Base-by-base conservation (phyloP, 2,329 filamentous ascomycete genomes). In the Ascocoryne sarcoides region DNA sequence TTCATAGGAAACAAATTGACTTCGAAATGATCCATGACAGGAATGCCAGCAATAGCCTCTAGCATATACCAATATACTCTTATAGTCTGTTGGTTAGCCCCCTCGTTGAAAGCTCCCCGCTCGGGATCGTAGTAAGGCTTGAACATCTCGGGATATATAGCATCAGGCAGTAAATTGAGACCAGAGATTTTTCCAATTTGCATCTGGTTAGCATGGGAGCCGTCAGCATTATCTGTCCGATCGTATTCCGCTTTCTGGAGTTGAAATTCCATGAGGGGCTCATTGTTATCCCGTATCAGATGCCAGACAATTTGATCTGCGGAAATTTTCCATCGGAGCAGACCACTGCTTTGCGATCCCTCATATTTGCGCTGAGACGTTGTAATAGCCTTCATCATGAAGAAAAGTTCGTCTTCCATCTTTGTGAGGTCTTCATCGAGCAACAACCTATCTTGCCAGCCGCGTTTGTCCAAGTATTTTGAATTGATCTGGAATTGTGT, bases 371-470 rank as follows among this genome's bases (percentile, higher is more conserved):
- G 75, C 62, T 98, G 92, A 4, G 90, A 93, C 2, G 88, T 93
- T 1, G 92, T 98, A 59, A 98, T 98, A 29, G 92, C 93, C 57
- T 98, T 96, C 92, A 98, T 96, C 69, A 98, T 84, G 66, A 98
- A 98, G 71, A 98, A 99, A 7, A 99, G 66, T 62, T 99, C 93
- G 55, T 98, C 92, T 60, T 96, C 92, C 56, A 87, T 95, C 15
- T 79, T 79, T 8, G 86, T 77, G 37, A 98, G 68, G 58, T 98
- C 92, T 37, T 84, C 82, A 58, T 98, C 92, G 32, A 99, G 73
- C n/a, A 81, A 67, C 44, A 95, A 70, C 23, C 88, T 78, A 58
- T 96, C 90, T 57, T 92, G 79, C 89, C 90, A 96, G 10, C 89
- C 89, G 56, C 84, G 79, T 55, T 81, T 80, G 61, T 96, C 90